A percentile compares a stretch with the other conserved stretches of the same genome.
Conservation (phyloP, 176 grass and related monocot species). For the Tuctoria greenei region DNA sequence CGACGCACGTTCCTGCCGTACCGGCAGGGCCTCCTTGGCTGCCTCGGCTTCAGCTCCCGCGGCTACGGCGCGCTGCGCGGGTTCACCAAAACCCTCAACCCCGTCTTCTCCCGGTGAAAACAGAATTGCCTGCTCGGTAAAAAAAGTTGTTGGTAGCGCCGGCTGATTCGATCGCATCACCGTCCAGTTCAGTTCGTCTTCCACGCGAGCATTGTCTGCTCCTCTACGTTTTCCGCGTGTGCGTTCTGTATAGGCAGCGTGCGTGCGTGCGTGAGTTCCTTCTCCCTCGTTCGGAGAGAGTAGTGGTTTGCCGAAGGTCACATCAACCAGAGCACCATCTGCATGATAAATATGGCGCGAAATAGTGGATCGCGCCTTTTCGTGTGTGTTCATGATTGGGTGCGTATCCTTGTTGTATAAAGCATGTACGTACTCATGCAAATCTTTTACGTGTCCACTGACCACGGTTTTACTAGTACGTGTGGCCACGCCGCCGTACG, state of each 20-base stretch:
- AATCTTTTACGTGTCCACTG: neutral
- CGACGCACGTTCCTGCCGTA: conserved; percentile 96
- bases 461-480: neutral
- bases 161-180: neutral
- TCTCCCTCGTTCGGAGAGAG: conserved; percentile 7
- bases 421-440: neutral
- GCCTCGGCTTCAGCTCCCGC: conserved; percentile 83
- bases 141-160: neutral
- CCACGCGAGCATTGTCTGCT: neutral
- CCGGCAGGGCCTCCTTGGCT: conserved; percentile 82
- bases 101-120: conserved; percentile 82
- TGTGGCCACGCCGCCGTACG: neutral
- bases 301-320: conserved; percentile 26
- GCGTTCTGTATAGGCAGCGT: conserved; percentile 28
- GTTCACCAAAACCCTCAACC: conserved; percentile 76
- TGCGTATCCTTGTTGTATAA: neutral
- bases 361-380: neutral
- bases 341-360: conserved; percentile 43
- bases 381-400: conserved; percentile 2
- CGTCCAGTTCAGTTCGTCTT: neutral
- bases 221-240: neutral
- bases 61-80: conserved; percentile 85
- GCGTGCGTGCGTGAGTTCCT: neutral
- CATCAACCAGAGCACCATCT: conserved; percentile 35
- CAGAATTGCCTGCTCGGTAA: neutral